phyloP scores from a whole-genome alignment of 176 grass and related monocot genomes.

The Bolboschoenus planiculmis region DNA sequence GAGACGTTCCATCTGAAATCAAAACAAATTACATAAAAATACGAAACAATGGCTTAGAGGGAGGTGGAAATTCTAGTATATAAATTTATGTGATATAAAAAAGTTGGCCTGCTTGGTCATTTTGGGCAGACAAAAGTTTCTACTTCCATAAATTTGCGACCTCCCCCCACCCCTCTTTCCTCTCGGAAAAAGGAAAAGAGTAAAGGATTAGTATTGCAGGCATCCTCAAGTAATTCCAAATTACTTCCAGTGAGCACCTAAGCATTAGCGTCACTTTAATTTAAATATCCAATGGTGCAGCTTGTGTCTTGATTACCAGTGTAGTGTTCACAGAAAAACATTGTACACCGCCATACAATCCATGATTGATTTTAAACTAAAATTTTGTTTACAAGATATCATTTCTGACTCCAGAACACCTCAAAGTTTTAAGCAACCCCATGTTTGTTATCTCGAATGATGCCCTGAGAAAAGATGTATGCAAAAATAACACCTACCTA shows the following conservation, averaged over 20 bases:
- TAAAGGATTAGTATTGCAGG: not conserved
- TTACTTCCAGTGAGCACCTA: not conserved
- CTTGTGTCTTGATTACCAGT: not conserved
- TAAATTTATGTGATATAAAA: not conserved
- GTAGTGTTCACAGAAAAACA: not conserved
- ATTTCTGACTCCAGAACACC: not conserved
- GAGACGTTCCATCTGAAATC: slow-evolving; percentile 86
- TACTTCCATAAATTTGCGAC: not conserved
- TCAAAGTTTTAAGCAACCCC: not conserved
- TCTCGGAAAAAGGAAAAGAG: not conserved
- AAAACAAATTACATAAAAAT: not conserved
- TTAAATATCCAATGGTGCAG: not conserved
- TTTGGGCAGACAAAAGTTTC: not conserved
- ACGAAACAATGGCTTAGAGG: not conserved
- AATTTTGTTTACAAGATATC: not conserved
- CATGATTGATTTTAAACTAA: not conserved
- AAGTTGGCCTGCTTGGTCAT: no score
- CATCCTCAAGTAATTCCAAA: not conserved
- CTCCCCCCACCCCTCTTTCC: not conserved
- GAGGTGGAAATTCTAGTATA: not conserved
- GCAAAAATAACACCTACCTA: not conserved
- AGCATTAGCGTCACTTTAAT: not conserved
- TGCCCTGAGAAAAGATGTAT: not conserved
- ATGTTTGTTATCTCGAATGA: not conserved
- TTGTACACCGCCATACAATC: not conserved